Conservation (phyloP, 495 filamentous ascomycete species). For the Podospora didyma region DNA sequence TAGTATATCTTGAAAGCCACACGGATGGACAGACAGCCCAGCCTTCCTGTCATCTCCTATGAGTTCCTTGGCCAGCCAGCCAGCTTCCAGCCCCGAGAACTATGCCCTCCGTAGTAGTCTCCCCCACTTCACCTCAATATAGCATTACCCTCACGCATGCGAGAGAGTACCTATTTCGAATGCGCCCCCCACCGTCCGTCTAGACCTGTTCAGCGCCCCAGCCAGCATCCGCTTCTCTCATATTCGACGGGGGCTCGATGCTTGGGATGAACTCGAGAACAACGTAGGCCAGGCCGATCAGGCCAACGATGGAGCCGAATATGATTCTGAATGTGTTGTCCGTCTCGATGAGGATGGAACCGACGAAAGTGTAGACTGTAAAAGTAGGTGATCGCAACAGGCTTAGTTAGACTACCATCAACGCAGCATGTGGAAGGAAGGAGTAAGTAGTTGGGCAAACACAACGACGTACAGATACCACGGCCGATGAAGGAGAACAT, state of each 20-base stretch:
- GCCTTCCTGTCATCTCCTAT: no score
- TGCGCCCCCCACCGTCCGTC: no score
- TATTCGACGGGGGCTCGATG: slow-evolving; percentile 96
- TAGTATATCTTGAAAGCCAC: no score
- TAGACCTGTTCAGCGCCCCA: slow-evolving; percentile 93
- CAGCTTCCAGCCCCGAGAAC: no score
- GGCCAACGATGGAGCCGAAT: slow-evolving; percentile 65
- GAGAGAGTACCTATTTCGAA: no score
- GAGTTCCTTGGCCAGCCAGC: no score
- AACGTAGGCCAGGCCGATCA: slow-evolving; percentile 74
- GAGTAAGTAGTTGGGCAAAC: not conserved
- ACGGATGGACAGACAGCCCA: no score
- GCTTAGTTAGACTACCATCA: not conserved
- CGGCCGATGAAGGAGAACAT: slow-evolving; percentile 96
- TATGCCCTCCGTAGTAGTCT: no score
- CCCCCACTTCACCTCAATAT: no score
- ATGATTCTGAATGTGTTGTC: slow-evolving; percentile 53
- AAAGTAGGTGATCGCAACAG: slow-evolving; percentile 3
- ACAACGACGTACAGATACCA: slow-evolving; percentile 73
- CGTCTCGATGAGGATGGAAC: slow-evolving; percentile 69
- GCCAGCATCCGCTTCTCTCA: slow-evolving; percentile 84
- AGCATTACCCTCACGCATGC: no score
- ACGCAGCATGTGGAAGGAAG: not conserved
- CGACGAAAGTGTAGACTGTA: slow-evolving; percentile 93
- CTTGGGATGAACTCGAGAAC: slow-evolving; percentile 90